Base-by-base conservation (phyloP, 2,329 filamentous ascomycete genomes). In the Fonsecaea pedrosoi region DNA sequence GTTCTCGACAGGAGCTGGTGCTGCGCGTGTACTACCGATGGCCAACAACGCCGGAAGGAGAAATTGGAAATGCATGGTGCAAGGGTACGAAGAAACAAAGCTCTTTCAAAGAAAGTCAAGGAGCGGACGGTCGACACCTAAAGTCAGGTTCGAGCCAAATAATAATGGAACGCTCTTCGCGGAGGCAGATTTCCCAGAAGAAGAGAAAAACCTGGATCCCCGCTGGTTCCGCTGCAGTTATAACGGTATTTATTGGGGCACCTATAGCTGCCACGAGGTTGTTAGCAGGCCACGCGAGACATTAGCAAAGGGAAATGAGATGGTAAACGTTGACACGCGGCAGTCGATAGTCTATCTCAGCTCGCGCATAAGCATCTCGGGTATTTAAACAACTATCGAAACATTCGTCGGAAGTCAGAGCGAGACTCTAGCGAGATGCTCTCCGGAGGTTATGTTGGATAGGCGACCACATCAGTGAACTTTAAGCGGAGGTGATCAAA, bases 41-140 rank as follows among this genome's bases (percentile, higher is more conserved):
- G 68, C 68, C 60, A 68, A 45, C 34, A 70, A 37, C 25, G 63
- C 66, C 38, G 68, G 62, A 6, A 69, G 25, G 55, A 68, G 34
- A 37, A 45, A 35, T 34, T 54, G 63, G 55, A 70, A 54, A 35
- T 65, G 68, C 68, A 70, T 70, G 6, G n/a, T n/a, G 37, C 8
- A 45, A 64, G 25, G 7, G 45, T 50, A 34, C 13, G 8, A 34
- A 62, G 34, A 32, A 65, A 8, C 12, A 25, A 57, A 45, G 12
- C 18, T 62, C 18, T 42, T 32, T 21, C 56, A 57, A 34, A 25
- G n/a, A 18, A 50, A 57, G 61, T 32, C 18, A 45, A 65, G 54
- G 66, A 68, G 56, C 56, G 66, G 54, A 58, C 54, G 56, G 59
- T 38, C 18, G 37, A 59, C 35, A 35, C 59, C 64, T 50, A 50